A percentile compares a stretch with the other conserved stretches of the same genome.
These are phyloP conservation scores for Skeletonema menzelii DNA, from an alignment of 108 stramenopile species.

Conservation along the genomic window DNA sequence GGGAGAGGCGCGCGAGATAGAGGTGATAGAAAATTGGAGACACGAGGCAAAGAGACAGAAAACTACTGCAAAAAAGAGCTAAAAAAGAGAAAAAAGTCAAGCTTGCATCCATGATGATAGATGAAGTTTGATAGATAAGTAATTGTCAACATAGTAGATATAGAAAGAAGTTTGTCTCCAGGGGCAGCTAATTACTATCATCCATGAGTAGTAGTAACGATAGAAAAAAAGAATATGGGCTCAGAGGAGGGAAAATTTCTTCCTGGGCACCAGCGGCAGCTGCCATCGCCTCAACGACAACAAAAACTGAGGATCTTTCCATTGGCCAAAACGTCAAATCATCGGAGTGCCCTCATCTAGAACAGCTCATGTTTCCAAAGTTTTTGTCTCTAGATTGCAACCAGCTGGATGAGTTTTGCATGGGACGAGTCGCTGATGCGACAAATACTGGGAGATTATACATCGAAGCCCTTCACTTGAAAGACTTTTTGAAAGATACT, in stretches of 20 bases:
- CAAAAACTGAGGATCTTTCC: not conserved
- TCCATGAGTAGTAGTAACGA: not conserved
- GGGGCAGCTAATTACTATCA: not conserved
- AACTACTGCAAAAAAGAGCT: too few species aligned
- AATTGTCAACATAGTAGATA: too few species aligned
- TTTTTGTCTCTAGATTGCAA: constrained; percentile 29
- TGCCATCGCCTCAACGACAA: not conserved
- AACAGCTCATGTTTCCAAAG: constrained; percentile 38
- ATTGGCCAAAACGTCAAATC: not conserved
- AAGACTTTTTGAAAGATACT: constrained; percentile 31
- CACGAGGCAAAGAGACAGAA: too few species aligned
- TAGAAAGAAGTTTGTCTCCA: not conserved
- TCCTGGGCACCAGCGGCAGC: constrained; percentile 30
- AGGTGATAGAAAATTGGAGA: too few species aligned
- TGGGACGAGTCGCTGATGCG: constrained; percentile 8
- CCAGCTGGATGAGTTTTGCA: constrained; percentile 32
- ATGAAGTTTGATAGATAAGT: too few species aligned
- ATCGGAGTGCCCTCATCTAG: constrained; percentile 28
- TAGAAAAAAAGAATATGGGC: not conserved
- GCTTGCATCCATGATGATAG: too few species aligned
- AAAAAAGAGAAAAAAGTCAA: too few species aligned
- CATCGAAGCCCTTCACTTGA: constrained; percentile 37
- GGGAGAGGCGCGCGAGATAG: too few species aligned
- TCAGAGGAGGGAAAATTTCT: constrained; percentile 4
- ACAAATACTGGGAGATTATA: constrained; percentile 15